Evolutionary conservation across 371 early-diverging fungal species (phyloP), one percentile per base, ranked within the genome.

Genomic region (Mucor irregularis): DNA sequence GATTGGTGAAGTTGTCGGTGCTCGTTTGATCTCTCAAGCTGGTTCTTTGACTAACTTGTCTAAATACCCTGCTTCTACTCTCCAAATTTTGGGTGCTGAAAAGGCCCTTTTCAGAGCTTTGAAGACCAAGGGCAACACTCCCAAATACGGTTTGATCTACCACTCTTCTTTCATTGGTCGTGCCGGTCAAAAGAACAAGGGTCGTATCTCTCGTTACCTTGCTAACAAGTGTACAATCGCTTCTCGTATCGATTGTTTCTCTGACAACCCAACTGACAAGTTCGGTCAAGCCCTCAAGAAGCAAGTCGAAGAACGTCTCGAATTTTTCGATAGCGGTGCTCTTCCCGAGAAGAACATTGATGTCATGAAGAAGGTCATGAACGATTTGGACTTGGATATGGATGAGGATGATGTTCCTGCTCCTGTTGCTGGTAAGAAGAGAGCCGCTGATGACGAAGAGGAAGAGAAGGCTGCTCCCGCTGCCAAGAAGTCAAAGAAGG

Each of bases 71-170:
- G 96, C 99, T 39, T 94, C 94, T 16, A 99, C 99, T 26, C 88
- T 99, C 26, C 99, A 99, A 83, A 94, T 99, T 64, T 82, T 99
- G 24, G 99, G 99, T 66, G 99, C 99, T 49, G 99, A 99, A 74
- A 98, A 98, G 87, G 97, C 98, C 22, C 89, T 97, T 37, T 97
- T 96, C 90, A 81, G 96, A 61, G 97, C 99, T 21, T 81, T 99
- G 61, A 99, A 99, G 85, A 97, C 93, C 34, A 89, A 89, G 66
- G 95, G 95, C 37, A 95, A 95, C 81, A 99, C 99, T 2, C 99
- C 99, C 68, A 99, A 99, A 74, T 98, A 98, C 71, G 99, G 99
- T 70, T 84, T 99, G 45, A 91, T 99, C 72, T 99, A 93, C 81
- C 91, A 98, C 84, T 92, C 95, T 19, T 88, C 94, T 17, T 96